Evolutionary conservation across 768 basidiomycete species (phyloP).

Genomic region (Lactarius pseudohatsudake): DNA sequence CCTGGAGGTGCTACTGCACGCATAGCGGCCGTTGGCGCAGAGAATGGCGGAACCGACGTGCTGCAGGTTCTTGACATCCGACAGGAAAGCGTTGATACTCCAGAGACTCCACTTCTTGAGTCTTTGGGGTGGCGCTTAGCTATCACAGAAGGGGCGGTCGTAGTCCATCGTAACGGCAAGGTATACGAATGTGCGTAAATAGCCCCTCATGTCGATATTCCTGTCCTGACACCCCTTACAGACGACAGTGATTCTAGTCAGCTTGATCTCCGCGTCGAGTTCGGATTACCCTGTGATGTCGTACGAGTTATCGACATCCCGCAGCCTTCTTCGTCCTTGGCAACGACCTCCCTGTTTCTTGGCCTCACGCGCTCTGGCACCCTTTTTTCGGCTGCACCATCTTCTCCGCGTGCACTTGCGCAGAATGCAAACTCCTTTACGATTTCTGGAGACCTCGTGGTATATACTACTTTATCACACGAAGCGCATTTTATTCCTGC

Average conservation of each 20-base stretch:
- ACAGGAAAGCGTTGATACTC: not conserved
- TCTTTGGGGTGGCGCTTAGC: conserved; percentile 36
- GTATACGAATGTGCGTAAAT: conserved; percentile 23
- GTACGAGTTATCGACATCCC: conserved; percentile 9
- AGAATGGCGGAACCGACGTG: conserved; percentile 14
- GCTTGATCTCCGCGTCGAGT: conserved; percentile 14
- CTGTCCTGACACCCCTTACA: conserved; percentile 5
- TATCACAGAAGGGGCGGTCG: conserved; percentile 19
- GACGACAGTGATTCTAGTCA: conserved; percentile 10
- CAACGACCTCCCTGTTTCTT: conserved; percentile 14
- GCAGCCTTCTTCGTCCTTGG: not conserved
- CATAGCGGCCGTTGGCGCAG: conserved; percentile 21
- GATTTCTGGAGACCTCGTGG: conserved; percentile 69
- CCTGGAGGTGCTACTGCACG: conserved; percentile 6
- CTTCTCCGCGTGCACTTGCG: conserved; percentile 39
- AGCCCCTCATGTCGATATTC: not conserved
- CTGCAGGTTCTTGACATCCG: conserved; percentile 17
- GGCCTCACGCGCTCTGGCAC: conserved; percentile 22
- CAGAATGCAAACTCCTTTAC: conserved; percentile 71
- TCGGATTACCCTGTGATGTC: conserved; percentile 22
- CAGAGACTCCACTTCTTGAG: conserved; percentile 10
- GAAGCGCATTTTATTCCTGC: conserved; percentile 75
- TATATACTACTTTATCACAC: conserved; percentile 83
- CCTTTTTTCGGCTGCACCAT: conserved; percentile 8
- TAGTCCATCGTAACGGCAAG: conserved; percentile 22